Evolutionary conservation across 495 filamentous ascomycete genomes (phyloP).

Genomic region (Poronia punctata): DNA sequence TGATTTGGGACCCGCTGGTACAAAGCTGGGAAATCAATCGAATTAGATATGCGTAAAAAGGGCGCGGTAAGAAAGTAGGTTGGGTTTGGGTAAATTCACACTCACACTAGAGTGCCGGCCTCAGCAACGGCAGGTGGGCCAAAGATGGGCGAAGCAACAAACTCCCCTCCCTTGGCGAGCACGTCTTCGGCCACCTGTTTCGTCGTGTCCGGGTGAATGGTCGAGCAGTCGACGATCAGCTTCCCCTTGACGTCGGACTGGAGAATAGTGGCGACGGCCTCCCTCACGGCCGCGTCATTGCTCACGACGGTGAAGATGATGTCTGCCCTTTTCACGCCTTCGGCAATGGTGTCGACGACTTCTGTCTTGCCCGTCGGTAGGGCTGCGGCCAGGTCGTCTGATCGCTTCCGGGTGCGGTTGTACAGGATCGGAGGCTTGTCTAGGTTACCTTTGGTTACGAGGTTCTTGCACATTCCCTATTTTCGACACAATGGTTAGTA

Average conservation of each 20-base stretch:
- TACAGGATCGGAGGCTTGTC: slow-evolving; percentile 63
- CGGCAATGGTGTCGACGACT: slow-evolving; percentile 54
- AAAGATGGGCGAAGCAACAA: slow-evolving; percentile 78
- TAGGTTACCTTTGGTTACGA: slow-evolving; percentile 69
- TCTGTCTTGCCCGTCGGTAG: slow-evolving; percentile 52
- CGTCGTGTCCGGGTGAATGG: slow-evolving; percentile 79
- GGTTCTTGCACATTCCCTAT: slow-evolving; percentile 81
- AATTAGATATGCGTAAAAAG: too few species aligned
- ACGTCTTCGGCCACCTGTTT: slow-evolving; percentile 52
- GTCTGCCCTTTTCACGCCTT: slow-evolving; percentile 60
- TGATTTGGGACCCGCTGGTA: slow-evolving; percentile 61
- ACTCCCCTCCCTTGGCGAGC: slow-evolving; percentile 53
- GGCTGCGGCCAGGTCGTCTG: slow-evolving; percentile 46
- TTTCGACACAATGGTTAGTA: not conserved
- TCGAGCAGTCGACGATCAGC: slow-evolving; percentile 79
- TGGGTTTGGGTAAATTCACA: slow-evolving; percentile 8
- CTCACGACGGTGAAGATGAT: slow-evolving; percentile 80
- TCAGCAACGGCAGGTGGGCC: slow-evolving; percentile 76
- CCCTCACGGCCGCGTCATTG: slow-evolving; percentile 65
- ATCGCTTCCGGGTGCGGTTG: slow-evolving; percentile 65
- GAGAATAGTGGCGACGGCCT: slow-evolving; percentile 47
- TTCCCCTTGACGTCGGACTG: slow-evolving; percentile 56
- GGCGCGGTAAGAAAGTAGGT: too few species aligned
- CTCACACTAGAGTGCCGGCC: slow-evolving; percentile 53
- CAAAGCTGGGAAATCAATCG: slow-evolving; percentile 42